Percentiles rank a stretch among this genome's conserved stretches.
phyloP scores from a whole-genome alignment of 1,139 yeast genomes.

The Candida sojae region DNA sequence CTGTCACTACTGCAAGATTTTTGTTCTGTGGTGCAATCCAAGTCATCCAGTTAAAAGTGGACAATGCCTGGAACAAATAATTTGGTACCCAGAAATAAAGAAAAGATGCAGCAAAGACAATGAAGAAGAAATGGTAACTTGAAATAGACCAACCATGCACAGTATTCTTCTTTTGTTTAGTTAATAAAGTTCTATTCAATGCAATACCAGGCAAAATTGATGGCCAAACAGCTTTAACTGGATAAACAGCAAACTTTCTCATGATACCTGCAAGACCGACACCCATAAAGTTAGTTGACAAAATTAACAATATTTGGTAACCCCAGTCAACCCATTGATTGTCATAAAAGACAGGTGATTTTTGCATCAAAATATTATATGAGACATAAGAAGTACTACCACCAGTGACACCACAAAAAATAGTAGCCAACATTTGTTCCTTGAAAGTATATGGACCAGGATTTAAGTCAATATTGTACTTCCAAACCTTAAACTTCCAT shows the following conservation, averaged over 20 bases:
- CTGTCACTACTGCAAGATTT: constrained; percentile 56
- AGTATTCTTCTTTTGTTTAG: constrained; percentile 39
- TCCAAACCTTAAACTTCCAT: constrained; percentile 14
- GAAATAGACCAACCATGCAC: constrained; percentile 41
- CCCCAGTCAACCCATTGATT: constrained; percentile 50
- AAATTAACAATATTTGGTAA: constrained; percentile 49
- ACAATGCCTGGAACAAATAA: constrained; percentile 33
- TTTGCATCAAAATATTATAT: constrained; percentile 23
- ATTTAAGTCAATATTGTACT: constrained; percentile 18
- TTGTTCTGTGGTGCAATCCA: constrained; percentile 36
- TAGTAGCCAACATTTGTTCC: constrained; percentile 30
- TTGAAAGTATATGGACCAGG: constrained; percentile 33
- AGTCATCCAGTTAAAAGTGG: constrained; percentile 37
- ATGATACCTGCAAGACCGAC: constrained; percentile 65
- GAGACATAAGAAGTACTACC: constrained; percentile 31
- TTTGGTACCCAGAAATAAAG: constrained; percentile 38
- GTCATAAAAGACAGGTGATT: constrained; percentile 38
- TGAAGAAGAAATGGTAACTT: constrained; percentile 31
- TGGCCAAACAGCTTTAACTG: constrained; percentile 60
- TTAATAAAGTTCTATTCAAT: constrained; percentile 53
- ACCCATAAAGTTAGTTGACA: constrained; percentile 61
- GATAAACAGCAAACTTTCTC: constrained; percentile 59
- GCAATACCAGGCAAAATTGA: constrained; percentile 56
- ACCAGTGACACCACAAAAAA: constrained; percentile 10
- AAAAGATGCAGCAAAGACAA: constrained; percentile 24